phyloP scores from a whole-genome alignment of 768 basidiomycete species.

The Daedalea quercina region DNA sequence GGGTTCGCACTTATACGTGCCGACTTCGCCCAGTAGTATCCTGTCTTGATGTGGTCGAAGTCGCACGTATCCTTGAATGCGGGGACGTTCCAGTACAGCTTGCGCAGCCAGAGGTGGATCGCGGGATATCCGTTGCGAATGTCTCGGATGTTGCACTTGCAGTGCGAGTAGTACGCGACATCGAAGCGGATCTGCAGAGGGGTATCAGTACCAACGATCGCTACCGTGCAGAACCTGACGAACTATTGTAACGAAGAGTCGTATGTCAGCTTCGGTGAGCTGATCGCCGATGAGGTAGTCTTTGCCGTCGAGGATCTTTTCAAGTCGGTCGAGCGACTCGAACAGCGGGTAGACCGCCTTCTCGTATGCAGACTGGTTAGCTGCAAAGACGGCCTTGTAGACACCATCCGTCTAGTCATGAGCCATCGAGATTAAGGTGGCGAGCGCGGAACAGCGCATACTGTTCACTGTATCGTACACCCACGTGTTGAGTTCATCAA shows the following conservation, averaged over 20 bases:
- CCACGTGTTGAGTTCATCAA: conserved; percentile 82
- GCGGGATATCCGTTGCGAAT: conserved; percentile 89
- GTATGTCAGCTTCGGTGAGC: conserved; percentile 80
- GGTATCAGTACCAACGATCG: neutral
- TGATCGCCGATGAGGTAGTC: conserved; percentile 78
- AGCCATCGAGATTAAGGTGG: neutral
- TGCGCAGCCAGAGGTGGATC: conserved; percentile 78
- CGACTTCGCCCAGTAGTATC: conserved; percentile 63
- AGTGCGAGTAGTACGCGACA: conserved; percentile 84
- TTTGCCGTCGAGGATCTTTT: conserved; percentile 69
- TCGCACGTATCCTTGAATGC: conserved; percentile 86
- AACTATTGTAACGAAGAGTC: conserved; percentile 89
- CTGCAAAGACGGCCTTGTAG: conserved; percentile 87
- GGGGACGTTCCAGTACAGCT: conserved; percentile 85
- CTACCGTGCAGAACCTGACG: conserved; percentile 18
- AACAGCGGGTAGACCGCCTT: conserved; percentile 73
- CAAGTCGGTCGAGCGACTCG: conserved; percentile 72
- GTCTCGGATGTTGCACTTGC: conserved; percentile 87
- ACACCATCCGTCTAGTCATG: conserved; percentile 54
- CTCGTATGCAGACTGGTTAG: conserved; percentile 74
- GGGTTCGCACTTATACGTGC: conserved; percentile 25
- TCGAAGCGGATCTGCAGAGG: conserved; percentile 72
- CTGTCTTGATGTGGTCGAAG: conserved; percentile 83
- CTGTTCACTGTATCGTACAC: conserved; percentile 83
- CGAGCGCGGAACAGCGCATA: conserved; percentile 32